phyloP scores from a whole-genome alignment of 75 land plant genomes.

The Chamaecyparis obtusa region DNA sequence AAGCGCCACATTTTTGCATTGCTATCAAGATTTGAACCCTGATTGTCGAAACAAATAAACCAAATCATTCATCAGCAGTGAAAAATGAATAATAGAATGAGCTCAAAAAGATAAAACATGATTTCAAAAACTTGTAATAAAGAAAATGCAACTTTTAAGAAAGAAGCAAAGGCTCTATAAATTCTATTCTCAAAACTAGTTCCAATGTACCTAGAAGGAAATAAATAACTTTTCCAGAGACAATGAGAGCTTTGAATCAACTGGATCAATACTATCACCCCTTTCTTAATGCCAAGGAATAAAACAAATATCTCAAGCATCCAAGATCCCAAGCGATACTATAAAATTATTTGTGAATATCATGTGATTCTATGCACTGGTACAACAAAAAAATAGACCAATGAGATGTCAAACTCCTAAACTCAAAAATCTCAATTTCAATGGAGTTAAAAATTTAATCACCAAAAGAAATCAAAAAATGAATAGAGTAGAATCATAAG shows the following conservation, averaged over 20 bases:
- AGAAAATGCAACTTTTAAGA: not conserved
- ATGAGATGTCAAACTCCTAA: not conserved
- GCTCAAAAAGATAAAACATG: not conserved
- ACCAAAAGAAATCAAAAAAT: not conserved
- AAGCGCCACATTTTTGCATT: conserved; percentile 99
- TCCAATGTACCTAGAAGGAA: not conserved
- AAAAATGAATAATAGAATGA: not conserved
- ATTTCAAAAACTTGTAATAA: not conserved
- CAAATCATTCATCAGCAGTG: not conserved
- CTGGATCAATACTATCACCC: not conserved
- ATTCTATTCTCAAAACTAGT: not conserved
- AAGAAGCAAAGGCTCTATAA: not conserved
- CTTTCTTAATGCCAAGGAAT: conserved; percentile 1
- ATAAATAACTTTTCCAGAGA: not conserved
- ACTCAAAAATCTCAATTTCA: not conserved
- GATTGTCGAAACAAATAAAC: conserved; percentile 10
- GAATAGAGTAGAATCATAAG: not conserved
- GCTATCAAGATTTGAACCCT: conserved; percentile 95
- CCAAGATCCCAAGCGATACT: not conserved
- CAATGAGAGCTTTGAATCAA: not conserved
- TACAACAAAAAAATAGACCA: not conserved
- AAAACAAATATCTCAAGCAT: not conserved
- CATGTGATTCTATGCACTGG: not conserved
- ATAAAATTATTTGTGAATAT: not conserved
- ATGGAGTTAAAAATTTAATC: not conserved